Conservation (phyloP, 202 grass and related monocot species). For the Schoenoplectus tabernaemontani region DNA sequence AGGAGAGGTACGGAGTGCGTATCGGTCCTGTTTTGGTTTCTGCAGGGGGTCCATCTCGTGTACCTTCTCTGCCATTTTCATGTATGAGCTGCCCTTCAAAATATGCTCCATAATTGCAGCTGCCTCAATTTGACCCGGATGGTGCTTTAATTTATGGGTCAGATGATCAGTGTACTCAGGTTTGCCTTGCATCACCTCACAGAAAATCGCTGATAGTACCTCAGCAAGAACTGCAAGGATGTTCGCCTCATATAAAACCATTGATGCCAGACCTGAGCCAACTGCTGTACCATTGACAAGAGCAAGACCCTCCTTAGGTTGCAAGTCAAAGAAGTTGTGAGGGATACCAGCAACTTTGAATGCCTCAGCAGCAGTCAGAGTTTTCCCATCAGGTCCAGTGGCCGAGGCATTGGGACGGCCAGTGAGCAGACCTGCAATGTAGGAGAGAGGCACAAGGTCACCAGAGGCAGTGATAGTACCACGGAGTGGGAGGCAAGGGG, state of each 20-base stretch:
- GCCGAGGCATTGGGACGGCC: conserved; percentile 55
- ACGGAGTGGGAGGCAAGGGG: conserved; percentile 58
- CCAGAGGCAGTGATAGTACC: conserved; percentile 70
- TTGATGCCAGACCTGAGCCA: conserved; percentile 61
- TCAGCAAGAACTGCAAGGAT: conserved; percentile 51
- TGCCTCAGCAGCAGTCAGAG: conserved; percentile 51
- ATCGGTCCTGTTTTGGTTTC: conserved; percentile 87
- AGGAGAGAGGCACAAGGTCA: conserved; percentile 62
- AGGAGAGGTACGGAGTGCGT: conserved; percentile 88
- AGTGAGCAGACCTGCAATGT: conserved; percentile 68
- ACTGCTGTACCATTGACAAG: conserved; percentile 85
- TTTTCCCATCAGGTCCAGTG: conserved; percentile 35
- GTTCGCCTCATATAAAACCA: conserved; percentile 72
- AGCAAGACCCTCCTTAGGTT: conserved; percentile 80
- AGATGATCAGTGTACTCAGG: conserved; percentile 76
- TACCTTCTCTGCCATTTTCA: conserved; percentile 50
- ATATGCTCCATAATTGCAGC: conserved; percentile 87
- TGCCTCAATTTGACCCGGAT: conserved; percentile 74
- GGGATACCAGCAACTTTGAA: conserved; percentile 58
- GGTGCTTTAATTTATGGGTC: conserved; percentile 85
- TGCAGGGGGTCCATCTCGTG: conserved; percentile 60
- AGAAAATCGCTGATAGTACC: conserved; percentile 64
- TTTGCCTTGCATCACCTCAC: conserved; percentile 83
- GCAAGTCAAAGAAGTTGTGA: conserved; percentile 67
- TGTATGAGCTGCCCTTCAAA: conserved; percentile 65